Evolutionary conservation across 2,329 filamentous ascomycete species (phyloP).

Genomic region (Microcyclospora tardicrescens): DNA sequence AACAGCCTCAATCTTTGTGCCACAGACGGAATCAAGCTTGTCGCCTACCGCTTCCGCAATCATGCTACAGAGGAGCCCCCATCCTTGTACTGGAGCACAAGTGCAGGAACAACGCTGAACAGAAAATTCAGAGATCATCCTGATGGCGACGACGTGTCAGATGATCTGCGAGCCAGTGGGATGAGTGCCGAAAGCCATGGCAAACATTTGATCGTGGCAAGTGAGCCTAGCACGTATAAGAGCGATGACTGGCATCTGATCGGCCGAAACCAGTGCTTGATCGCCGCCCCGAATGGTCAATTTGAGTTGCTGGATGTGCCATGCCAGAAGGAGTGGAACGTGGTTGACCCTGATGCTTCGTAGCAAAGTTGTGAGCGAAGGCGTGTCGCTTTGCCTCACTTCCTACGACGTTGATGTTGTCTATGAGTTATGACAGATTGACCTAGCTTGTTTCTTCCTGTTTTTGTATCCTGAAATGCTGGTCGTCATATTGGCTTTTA

Average conservation of each 20-base stretch:
- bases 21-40: conserved; percentile 37
- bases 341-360: conserved; percentile 20
- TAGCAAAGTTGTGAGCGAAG: too few species aligned
- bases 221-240: conserved; percentile 42
- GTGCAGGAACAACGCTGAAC: conserved; percentile 40
- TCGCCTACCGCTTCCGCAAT: conserved; percentile 42
- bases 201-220: conserved; percentile 40
- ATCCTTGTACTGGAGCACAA: conserved; percentile 35
- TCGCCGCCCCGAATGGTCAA: conserved; percentile 27
- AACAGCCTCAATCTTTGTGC: conserved; percentile 41
- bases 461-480: too few species aligned
- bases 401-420: too few species aligned
- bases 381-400: too few species aligned
- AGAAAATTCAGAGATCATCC: conserved; percentile 39
- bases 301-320: conserved; percentile 26
- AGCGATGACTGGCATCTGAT: conserved; percentile 40
- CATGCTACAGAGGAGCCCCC: conserved; percentile 40
- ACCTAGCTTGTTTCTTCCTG: too few species aligned
- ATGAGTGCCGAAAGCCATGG: conserved; percentile 30
- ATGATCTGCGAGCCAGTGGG: conserved; percentile 14
- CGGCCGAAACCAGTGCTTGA: conserved; percentile 33
- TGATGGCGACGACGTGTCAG: conserved; percentile 27
- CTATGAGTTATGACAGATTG: too few species aligned
- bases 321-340: conserved; percentile 29
- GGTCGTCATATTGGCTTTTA: too few species aligned